Base-by-base conservation (phyloP, 2,329 filamentous ascomycete genomes). In the Lecanicillium sp. region DNA sequence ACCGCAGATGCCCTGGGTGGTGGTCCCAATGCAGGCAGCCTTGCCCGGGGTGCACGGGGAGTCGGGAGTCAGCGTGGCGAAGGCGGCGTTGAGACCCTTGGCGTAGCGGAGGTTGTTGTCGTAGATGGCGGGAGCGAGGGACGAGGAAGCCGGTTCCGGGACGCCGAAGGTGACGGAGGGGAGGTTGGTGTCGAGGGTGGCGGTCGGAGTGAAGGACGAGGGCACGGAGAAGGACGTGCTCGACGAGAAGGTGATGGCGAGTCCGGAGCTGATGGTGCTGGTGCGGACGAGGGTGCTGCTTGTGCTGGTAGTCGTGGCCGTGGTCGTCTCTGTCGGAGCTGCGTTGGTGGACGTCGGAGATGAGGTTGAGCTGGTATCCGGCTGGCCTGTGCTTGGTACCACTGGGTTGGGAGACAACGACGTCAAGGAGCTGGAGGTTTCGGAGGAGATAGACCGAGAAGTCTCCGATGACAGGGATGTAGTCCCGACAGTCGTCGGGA, bases 21-120 rank as follows among this genome's bases (percentile, higher is more conserved):
- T 15, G 10, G 24, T 11, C 3, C 44, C 44, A 15, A 51, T 30
- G 15, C 49, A 51, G 23, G 39, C 49, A 10, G 27, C 30, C 49
- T 80, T 73, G 21, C 65, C 65, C 1, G 58, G 45, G 0, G 55
- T 57, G 56, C 79, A 83, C 43, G 72, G 65, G 3, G 74, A 72
- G 17, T 70, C 54, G 5, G 67, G 62, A 1, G 68, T 72, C 27
- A 77, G 61, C 2, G 55, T 59, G 21, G 66, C 64, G 51, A 75
- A 79, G 20, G 73, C 52, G 9, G 62, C 52, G 58, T 83, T 82
- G 55, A 75, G 70, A 3, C 60, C 49, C 33, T 64, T 60, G 9
- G 74, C 73, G 29, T 65, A 54, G 9, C 64, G 65, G 17, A 80
- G 64, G 52, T 78, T 77, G 45, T 60, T 61, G 2, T 68, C 67